Evolutionary conservation across 2,329 filamentous ascomycete genomes (phyloP), one percentile per base, ranked within the genome.

Genomic region (Talaromyces islandicus): DNA sequence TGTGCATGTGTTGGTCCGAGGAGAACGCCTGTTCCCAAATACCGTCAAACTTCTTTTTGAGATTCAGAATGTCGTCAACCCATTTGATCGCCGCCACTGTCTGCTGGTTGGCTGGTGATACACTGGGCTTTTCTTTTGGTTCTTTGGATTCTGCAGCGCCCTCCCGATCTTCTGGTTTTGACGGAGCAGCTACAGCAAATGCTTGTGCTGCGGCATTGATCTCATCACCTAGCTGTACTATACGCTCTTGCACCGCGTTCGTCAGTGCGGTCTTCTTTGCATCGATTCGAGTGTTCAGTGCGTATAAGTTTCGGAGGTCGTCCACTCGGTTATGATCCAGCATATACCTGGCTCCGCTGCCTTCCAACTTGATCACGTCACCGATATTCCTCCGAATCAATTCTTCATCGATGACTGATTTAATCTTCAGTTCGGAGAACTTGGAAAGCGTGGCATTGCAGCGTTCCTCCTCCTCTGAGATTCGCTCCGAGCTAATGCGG

Each of bases 41-140:
- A 12, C 76, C 82, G 72, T 97, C 92, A 68, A 96, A 97, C 70
- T 94, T 95, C 66, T 89, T 87, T 74, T 97, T 97, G 29, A 99
- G 80, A 19, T 77, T 76, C 54, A 99, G 78, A 2, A 97, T 90
- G 67, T 96, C 92, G 67, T 96, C 91, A 2, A 97, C 93, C 94
- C 94, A 99, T 68, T 90, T 91, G 67, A 97, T 89, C 0, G 94
- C 94, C 1, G 92, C 89, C 0, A 86, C 84, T 0, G 94, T 97
- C 70, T 92, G 88, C 71, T 91, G 88, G 29, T 91, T 92, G 7
- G 87, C 78, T 0, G 84, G 78, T 62, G 59, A 24, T 17, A 52
- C 43, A 2, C 41, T n/a, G 14, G 60, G 43, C 19, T 79, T 84
- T 41, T 83, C 70, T 69, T 60, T 82, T 71, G 66, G 73, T 64